Evolutionary conservation across 1,284 basidiomycete species (phyloP), one percentile per base, ranked within the genome.

Genomic region (Marasmius oreades): DNA sequence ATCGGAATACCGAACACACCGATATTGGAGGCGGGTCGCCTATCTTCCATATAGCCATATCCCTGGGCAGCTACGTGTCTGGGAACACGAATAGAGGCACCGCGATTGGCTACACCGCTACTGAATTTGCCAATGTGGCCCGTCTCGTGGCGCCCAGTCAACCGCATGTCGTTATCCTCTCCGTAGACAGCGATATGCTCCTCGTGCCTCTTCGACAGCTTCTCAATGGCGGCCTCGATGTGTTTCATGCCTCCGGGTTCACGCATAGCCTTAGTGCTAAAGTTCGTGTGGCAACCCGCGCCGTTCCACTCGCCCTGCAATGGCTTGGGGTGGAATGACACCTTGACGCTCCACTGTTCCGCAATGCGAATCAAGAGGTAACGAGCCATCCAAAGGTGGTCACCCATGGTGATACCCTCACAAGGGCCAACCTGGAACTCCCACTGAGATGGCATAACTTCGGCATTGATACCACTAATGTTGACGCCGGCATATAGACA

Each of bases 361-460:
- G 96, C 94, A 66, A 96, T 88, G 66, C 94, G 91, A 71, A 93
- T 73, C 64, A 97, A 86, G 65, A 97, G 89, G 78, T 90, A 97
- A 66, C 95, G 92, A 46, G 95, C 92, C 84, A 97, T 93, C 92
- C 92, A 95, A 67, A 97, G 87, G 77, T 97, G 95, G 76, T 99
- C 96, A 67, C 96, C 96, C 93, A 99, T 97, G 64, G 92, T 84
- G 74, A 99, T 98, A 63, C 96, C 96, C 73, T 92, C 89, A 71
- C 96, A 98, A 42, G 96, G 96, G 60, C 96, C 96, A 66, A 99
- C 95, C 77, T 99, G 97, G 91, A 97, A 99, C 79, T 99, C 96
- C 95, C 95, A 98, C 77, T 99, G 97, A 59, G 95, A 90, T 26
- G 97, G 96, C 96, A 99, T 98, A 66, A 99, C 97, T 79, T 99